Evolutionary conservation across 73 alveolate species (phyloP).

Genomic region (Symbiodinium pilosum): DNA sequence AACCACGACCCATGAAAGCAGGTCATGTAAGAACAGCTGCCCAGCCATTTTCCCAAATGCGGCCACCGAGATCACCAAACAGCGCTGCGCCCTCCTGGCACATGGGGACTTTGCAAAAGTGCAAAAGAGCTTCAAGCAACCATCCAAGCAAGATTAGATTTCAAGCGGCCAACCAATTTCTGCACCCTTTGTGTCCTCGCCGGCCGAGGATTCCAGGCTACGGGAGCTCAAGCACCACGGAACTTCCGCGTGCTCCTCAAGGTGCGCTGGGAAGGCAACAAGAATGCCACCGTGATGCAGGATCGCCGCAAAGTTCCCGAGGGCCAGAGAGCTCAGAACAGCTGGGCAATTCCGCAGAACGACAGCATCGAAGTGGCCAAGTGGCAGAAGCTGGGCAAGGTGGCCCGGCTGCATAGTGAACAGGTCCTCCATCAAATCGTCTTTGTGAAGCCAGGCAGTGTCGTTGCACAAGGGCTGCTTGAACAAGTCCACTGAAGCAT

Average conservation of each 20-base stretch:
- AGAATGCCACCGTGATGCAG: conserved; percentile 24
- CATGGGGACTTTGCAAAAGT: too few relatives aligned
- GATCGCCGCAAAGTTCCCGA: conserved; percentile 2
- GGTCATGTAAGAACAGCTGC: too few relatives aligned
- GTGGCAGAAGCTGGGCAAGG: conserved; percentile 11
- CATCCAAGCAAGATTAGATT: too few relatives aligned
- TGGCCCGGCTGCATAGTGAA: conserved; percentile 9
- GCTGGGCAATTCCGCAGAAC: conserved; percentile 48
- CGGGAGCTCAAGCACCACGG: neutral
- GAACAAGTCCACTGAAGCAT: neutral
- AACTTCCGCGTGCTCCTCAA: conserved; percentile 1
- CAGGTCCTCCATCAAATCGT: conserved; percentile 21
- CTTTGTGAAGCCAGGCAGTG: conserved; percentile 2
- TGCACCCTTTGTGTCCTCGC: too few relatives aligned
- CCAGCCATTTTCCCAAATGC: neutral
- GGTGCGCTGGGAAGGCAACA: conserved; percentile 33
- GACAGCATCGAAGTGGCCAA: conserved; percentile 36
- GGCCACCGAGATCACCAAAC: neutral
- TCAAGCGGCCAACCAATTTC: too few relatives aligned
- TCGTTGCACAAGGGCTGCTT: conserved; percentile 37
- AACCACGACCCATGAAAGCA: too few relatives aligned
- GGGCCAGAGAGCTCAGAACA: conserved; percentile 3
- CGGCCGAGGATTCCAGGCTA: neutral
- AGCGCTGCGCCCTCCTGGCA: neutral
- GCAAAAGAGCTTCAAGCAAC: too few relatives aligned